A percentile compares a stretch with the other conserved stretches of the same genome.
Evolutionary conservation across 2,329 filamentous ascomycete species (phyloP).

Genomic region (Colletotrichum sp.): DNA sequence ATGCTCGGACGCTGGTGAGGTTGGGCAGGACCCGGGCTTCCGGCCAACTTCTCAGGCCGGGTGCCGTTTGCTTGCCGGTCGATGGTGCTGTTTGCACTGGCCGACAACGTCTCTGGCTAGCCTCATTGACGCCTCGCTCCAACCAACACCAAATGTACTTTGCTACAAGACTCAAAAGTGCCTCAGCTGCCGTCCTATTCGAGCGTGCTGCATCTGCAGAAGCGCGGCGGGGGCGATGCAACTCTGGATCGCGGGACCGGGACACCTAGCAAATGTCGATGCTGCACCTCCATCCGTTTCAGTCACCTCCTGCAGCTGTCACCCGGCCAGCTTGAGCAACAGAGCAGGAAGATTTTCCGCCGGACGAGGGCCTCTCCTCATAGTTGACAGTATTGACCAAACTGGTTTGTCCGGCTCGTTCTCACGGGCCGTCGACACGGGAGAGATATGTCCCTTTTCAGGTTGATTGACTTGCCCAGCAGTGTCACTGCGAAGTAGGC

Average conservation of each 20-base stretch:
- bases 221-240: background rate
- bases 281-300: background rate
- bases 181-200: background rate
- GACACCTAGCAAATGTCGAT: background rate
- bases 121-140: background rate
- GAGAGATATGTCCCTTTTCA: background rate
- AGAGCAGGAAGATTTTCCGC: background rate
- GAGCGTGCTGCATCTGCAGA: slow-evolving; percentile 3
- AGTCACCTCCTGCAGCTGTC: slow-evolving; percentile 6
- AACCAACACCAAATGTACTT: background rate
- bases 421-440: background rate
- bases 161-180: background rate
- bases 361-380: background rate
- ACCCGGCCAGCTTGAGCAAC: background rate
- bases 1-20: background rate
- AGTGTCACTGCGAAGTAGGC: background rate
- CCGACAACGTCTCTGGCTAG: background rate
- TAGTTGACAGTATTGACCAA: background rate
- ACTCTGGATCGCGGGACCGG: slow-evolving; percentile 4
- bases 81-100: background rate
- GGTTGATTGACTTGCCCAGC: background rate
- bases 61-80: background rate
- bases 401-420: background rate
- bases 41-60: background rate
- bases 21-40: background rate